Percentiles rank a stretch among this genome's conserved stretches.
Conservation (phyloP, 2,329 filamentous ascomycete genomes). For the Sarocladium strictum region DNA sequence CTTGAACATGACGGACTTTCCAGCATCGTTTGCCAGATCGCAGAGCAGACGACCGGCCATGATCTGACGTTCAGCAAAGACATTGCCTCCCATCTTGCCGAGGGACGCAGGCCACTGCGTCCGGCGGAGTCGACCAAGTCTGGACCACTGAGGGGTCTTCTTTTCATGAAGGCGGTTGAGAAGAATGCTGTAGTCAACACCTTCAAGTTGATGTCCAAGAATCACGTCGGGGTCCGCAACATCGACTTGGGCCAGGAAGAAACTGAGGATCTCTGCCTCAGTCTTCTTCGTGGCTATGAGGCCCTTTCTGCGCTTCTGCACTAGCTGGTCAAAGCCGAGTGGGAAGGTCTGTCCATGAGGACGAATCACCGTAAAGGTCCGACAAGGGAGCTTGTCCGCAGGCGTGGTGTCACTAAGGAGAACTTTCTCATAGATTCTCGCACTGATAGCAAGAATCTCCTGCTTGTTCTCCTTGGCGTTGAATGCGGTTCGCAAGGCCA, state of each 20-base stretch:
- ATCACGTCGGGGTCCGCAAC: slow-evolving; percentile 89
- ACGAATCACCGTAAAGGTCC: slow-evolving; percentile 86
- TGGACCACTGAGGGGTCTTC: slow-evolving; percentile 91
- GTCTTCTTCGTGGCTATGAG: slow-evolving; percentile 75
- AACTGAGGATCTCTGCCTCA: slow-evolving; percentile 77
- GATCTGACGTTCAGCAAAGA: slow-evolving; percentile 88
- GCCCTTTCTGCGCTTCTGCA: slow-evolving; percentile 63
- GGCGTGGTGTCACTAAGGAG: slow-evolving; percentile 81
- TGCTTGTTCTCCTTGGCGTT: slow-evolving; percentile 94
- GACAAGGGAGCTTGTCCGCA: slow-evolving; percentile 80
- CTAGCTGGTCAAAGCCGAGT: slow-evolving; percentile 76
- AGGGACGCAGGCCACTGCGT: slow-evolving; percentile 82
- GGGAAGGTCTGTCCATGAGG: slow-evolving; percentile 74
- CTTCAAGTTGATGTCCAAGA: slow-evolving; percentile 91
- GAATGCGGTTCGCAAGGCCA: slow-evolving; percentile 80
- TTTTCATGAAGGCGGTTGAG: slow-evolving; percentile 81
- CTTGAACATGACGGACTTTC: slow-evolving; percentile 94
- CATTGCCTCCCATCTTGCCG: slow-evolving; percentile 78
- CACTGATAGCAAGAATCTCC: slow-evolving; percentile 87
- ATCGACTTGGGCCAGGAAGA: slow-evolving; percentile 85
- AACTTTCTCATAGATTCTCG: slow-evolving; percentile 87
- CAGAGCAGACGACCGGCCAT: slow-evolving; percentile 86
- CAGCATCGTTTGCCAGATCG: slow-evolving; percentile 91
- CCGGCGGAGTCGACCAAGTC: slow-evolving; percentile 80
- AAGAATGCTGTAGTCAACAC: slow-evolving; percentile 89